phyloP scores from a whole-genome alignment of 2,329 filamentous ascomycete species.

The Pseudogymnoascus sp. region DNA sequence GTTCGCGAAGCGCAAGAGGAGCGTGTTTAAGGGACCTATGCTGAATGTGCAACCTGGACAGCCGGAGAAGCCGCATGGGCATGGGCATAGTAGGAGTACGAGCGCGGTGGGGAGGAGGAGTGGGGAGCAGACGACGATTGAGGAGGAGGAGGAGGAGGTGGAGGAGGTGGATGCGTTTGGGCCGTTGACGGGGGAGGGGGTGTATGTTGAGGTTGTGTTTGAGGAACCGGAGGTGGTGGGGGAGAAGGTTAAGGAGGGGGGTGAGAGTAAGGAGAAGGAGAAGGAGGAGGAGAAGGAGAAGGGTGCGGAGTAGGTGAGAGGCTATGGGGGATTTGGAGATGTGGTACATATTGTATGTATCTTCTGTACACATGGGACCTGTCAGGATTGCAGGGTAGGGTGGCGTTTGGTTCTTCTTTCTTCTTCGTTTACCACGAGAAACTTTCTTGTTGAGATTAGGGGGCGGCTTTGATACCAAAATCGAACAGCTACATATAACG shows the following conservation, averaged over 20 bases:
- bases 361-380: background rate
- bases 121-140: conserved; percentile 63
- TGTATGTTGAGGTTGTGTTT: conserved; percentile 18
- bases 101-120: conserved; percentile 61
- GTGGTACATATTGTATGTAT: conserved; percentile 3
- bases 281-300: background rate
- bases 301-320: background rate
- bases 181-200: conserved; percentile 32
- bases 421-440: background rate
- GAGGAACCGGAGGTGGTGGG: background rate
- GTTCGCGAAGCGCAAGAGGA: conserved; percentile 75
- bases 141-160: conserved; percentile 46
- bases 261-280: background rate
- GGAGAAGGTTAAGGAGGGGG: background rate
- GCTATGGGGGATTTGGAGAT: too few species aligned
- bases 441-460: background rate
- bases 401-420: background rate
- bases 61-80: conserved; percentile 21
- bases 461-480: conserved; percentile 1
- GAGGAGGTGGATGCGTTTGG: conserved; percentile 48
- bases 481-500: conserved; percentile 5
- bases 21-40: conserved; percentile 73
- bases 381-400: background rate
- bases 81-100: conserved; percentile 43
- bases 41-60: conserved; percentile 36